Percentiles rank a stretch among this genome's conserved stretches.
Evolutionary conservation across 2,329 filamentous ascomycete genomes (phyloP).

Genomic region (Sclerotinia nivalis): DNA sequence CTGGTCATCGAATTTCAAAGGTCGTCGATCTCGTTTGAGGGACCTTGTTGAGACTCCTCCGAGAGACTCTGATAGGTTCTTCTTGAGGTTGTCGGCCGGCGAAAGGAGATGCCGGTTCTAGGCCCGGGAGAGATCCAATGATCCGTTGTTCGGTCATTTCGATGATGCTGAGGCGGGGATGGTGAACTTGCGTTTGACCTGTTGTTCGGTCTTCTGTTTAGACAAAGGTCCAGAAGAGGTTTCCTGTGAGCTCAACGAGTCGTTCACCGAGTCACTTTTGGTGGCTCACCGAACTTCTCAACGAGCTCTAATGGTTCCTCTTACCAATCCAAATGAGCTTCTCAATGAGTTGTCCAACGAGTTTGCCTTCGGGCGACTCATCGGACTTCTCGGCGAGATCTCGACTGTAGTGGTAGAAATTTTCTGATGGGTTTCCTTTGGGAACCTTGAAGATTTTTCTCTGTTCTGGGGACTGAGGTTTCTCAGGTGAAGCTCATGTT

Average conservation of each 20-base stretch:
- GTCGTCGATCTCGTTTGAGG: neutral
- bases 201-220: constrained; percentile 13
- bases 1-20: neutral
- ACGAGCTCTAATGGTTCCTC: neutral
- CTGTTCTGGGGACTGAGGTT: constrained; percentile 15
- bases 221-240: constrained; percentile 12
- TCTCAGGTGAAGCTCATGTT: constrained; percentile 13
- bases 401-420: constrained; percentile 2
- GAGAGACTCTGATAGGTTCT: constrained; percentile 11
- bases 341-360: constrained; percentile 1
- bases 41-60: constrained; percentile 17
- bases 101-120: neutral
- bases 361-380: neutral
- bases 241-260: neutral
- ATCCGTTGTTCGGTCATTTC: constrained; percentile 18
- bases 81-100: constrained; percentile 2
- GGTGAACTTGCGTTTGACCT: constrained; percentile 21
- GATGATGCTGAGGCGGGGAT: constrained; percentile 20
- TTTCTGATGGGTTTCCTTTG: constrained; percentile 1
- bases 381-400: neutral
- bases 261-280: neutral
- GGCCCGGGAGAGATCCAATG: constrained; percentile 13
- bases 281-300: neutral
- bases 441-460: constrained; percentile 8
- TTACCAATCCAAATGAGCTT: constrained; percentile 10